Conservation (phyloP, 306 rosid species). For the Lithocarpus polystachyus region DNA sequence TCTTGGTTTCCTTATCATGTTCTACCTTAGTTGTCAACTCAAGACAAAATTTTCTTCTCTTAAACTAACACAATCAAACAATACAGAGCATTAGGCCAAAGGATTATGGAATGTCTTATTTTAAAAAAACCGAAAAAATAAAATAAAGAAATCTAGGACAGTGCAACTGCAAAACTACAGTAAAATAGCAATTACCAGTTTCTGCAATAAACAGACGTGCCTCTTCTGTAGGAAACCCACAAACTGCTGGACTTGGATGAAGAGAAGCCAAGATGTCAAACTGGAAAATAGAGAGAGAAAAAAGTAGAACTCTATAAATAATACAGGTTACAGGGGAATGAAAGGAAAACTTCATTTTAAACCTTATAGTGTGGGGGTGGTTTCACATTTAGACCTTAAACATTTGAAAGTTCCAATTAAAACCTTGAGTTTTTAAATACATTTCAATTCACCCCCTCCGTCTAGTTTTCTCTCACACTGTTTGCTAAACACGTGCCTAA, state of each 20-base stretch:
- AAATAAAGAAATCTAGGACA: background rate
- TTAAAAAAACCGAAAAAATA: background rate
- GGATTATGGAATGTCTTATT: background rate
- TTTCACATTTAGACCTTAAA: no score
- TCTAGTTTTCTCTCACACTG: no score
- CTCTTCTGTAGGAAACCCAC: slow-evolving; percentile 95
- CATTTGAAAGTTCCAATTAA: no score
- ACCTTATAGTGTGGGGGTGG: no score
- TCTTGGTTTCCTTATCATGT: background rate
- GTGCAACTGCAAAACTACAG: background rate
- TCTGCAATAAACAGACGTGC: slow-evolving; percentile 77
- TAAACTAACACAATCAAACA: background rate
- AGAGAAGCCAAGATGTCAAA: slow-evolving; percentile 78
- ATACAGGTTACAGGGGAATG: background rate
- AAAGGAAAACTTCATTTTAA: background rate
- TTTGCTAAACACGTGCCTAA: no score
- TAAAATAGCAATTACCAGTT: slow-evolving; percentile 50
- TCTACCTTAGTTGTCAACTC: background rate
- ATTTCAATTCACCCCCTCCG: no score
- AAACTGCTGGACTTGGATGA: slow-evolving; percentile 97
- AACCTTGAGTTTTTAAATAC: no score
- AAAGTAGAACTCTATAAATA: slow-evolving; percentile 4
- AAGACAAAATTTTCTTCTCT: background rate
- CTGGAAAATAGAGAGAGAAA: slow-evolving; percentile 33
- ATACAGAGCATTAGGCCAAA: background rate